A percentile compares a stretch with the other conserved stretches of the same genome.
These are phyloP conservation scores for Taphrina flavorubra DNA, from an alignment of 1,139 yeast genomes.

Conservation along the genomic window DNA sequence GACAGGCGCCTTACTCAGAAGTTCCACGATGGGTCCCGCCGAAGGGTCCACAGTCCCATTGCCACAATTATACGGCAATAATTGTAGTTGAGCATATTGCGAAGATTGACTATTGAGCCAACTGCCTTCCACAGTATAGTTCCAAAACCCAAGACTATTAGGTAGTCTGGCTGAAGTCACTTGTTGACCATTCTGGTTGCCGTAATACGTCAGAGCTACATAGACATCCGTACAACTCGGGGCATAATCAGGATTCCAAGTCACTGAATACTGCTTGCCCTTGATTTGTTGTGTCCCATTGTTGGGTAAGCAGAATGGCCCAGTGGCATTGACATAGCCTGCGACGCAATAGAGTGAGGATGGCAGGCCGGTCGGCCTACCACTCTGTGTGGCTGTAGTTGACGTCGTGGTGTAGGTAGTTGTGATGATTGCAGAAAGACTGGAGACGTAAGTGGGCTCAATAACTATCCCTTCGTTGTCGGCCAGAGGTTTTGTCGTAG, in stretches of 20 bases:
- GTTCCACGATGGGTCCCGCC: constrained; percentile 31
- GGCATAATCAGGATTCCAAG: constrained; percentile 33
- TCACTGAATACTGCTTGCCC: constrained; percentile 31
- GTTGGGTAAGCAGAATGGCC: constrained; percentile 32
- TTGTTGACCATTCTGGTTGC: constrained; percentile 27
- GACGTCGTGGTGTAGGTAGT: constrained; percentile 22
- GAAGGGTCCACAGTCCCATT: constrained; percentile 23
- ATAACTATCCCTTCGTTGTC: constrained; percentile 10
- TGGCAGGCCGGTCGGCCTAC: constrained; percentile 27
- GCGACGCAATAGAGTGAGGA: constrained; percentile 26
- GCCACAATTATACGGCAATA: constrained; percentile 20
- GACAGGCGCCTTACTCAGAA: constrained; percentile 19
- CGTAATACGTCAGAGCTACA: constrained; percentile 29
- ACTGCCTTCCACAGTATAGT: constrained; percentile 27
- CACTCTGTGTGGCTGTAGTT: constrained; percentile 1
- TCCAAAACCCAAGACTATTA: constrained; percentile 34
- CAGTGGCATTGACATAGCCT: constrained; percentile 29
- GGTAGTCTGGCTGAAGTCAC: constrained; percentile 18
- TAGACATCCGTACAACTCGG: constrained; percentile 31
- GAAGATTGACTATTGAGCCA: constrained; percentile 29
- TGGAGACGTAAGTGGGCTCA: constrained; percentile 18
- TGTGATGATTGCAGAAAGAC: constrained; percentile 18
- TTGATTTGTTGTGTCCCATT: constrained; percentile 40
- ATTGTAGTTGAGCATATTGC: constrained; percentile 25
- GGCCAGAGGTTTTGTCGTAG: constrained; percentile 7